Conservation (phyloP, 2,329 filamentous ascomycete species). For the Colletotrichum agaves region DNA sequence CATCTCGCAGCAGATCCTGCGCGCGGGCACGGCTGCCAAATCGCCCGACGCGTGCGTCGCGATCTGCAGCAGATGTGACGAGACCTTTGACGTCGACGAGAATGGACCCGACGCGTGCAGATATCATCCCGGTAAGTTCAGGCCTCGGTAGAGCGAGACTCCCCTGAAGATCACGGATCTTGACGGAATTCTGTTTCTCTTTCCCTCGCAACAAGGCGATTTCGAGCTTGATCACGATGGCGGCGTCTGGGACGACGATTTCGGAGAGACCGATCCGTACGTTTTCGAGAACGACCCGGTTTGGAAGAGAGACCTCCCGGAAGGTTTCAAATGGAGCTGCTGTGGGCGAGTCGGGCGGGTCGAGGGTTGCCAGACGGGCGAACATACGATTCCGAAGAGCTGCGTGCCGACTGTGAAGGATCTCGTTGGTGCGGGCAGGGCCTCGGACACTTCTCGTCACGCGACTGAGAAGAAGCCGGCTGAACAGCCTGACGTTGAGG, state of each 20-base stretch:
- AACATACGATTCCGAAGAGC: not conserved
- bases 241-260: not conserved
- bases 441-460: no score
- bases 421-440: no score
- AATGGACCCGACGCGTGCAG: not conserved
- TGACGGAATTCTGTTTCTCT: not conserved
- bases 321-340: conserved; percentile 26
- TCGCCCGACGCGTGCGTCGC: not conserved
- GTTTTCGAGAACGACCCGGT: not conserved
- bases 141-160: no score
- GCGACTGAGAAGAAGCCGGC: not conserved
- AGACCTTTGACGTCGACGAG: not conserved
- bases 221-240: not conserved
- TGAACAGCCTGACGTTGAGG: not conserved
- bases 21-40: not conserved
- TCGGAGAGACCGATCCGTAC: not conserved
- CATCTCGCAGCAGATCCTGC: not conserved
- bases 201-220: not conserved
- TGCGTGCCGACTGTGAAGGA: not conserved
- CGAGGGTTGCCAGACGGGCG: not conserved
- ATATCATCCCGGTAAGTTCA: not conserved
- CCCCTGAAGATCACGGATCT: not conserved
- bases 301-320: not conserved
- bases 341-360: conserved; percentile 7
- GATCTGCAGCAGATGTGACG: not conserved